phyloP scores from a whole-genome alignment of 2,329 filamentous ascomycete species.

The Penicillium sp. region DNA sequence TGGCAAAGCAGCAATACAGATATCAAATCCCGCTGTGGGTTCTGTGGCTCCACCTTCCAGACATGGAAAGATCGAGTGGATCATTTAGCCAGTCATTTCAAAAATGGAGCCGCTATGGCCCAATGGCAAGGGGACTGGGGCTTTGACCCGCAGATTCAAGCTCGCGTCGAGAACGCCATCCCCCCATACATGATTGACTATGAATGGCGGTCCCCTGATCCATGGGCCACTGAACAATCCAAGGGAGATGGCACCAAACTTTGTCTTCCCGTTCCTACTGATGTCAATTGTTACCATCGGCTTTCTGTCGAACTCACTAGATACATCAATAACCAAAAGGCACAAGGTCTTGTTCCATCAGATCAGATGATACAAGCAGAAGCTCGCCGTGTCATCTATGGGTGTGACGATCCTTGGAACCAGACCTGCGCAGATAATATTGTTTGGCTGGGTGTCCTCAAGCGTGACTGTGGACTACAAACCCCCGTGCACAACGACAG shows the following conservation, averaged over 20 bases:
- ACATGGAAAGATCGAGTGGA: constrained; percentile 48
- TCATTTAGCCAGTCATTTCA: constrained; percentile 42
- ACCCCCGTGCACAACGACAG: constrained; percentile 31
- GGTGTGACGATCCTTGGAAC: constrained; percentile 38
- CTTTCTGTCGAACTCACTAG: constrained; percentile 41
- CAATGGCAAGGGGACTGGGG: constrained; percentile 45
- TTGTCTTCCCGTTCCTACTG: constrained; percentile 28
- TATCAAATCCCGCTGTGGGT: constrained; percentile 51
- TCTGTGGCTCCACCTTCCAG: constrained; percentile 40
- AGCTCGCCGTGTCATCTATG: constrained; percentile 36
- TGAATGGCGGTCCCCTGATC: constrained; percentile 32
- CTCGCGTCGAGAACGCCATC: constrained; percentile 38
- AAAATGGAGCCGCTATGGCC: constrained; percentile 37
- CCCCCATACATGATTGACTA: constrained; percentile 39
- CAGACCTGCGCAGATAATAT: constrained; percentile 49
- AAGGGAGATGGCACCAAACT: constrained; percentile 13
- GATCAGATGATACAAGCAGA: constrained; percentile 39
- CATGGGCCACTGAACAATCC: constrained; percentile 29
- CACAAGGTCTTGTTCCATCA: constrained; percentile 36
- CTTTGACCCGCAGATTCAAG: constrained; percentile 37
- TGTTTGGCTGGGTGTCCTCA: constrained; percentile 46
- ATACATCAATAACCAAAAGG: constrained; percentile 37
- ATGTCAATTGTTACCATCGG: constrained; percentile 44
- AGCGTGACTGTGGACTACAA: constrained; percentile 43
- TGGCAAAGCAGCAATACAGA: constrained; percentile 58